Base-by-base conservation (phyloP, 192 early-diverging fungal genomes). In the Haplosporangium gracile region DNA sequence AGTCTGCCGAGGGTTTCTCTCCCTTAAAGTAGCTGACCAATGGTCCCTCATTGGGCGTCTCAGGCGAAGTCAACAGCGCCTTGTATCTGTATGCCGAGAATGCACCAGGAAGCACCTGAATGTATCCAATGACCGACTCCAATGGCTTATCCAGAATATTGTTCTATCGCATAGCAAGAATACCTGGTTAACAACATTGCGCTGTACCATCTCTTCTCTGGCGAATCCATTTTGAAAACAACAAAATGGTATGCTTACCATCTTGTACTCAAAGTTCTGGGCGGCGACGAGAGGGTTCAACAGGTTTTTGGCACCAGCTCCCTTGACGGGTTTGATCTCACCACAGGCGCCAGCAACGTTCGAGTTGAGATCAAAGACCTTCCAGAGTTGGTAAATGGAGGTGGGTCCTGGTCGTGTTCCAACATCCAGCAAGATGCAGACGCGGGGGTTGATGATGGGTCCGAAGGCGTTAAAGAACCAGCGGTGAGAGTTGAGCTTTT, bases 391-490 rank as follows among this genome's bases (percentile, higher is more conserved):
- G 55, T 92, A 92, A 45, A 92, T 89, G 9, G 85, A 87, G 18
- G 88, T 78, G n/a, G 89, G 85, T 36, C 91, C 89, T 2, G 95
- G 95, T 51, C 93, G 83, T 13, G 95, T 96, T 32, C 95, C 95
- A 15, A 95, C 94, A 80, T 96, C 95, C 38, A 96, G 81, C 53
- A 96, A 82, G 24, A 96, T 88, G 70, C 91, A 92, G 20, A 96
- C 91, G 40, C 95, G 92, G 2, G 95, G 95, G 5, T 94, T 79
- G 40, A 95, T 74, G 42, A 90, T 76, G 22, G 93, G 88, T 72
- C 95, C 93, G 60, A 96, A 92, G 11, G 93, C 95, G 29, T 93
- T 93, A 82, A 96, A 96, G 85, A 95, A 96, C 95, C 95, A 96
- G 38, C 93, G 89, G 75, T 95, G 94, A 36, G 88, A 90, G 75